Evolutionary conservation across 257 asterid genomes (phyloP).

Genomic region (Echium plantagineum): DNA sequence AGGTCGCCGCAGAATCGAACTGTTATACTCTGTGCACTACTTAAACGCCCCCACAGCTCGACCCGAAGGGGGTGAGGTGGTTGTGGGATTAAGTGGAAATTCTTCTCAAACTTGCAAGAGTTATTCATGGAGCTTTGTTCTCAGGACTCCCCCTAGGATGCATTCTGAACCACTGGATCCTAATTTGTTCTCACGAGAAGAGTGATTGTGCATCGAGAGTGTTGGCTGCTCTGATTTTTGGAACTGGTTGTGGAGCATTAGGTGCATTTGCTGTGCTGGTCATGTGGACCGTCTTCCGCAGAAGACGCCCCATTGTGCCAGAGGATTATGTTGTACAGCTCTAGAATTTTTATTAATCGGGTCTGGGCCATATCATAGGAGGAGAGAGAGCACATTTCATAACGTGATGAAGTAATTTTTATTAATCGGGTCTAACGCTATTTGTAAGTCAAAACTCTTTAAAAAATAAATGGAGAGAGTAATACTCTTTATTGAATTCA

Average conservation of each 20-base stretch:
- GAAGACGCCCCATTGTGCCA: conserved; percentile 38
- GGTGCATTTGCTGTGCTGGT: conserved; percentile 53
- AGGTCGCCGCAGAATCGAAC: too few relatives aligned
- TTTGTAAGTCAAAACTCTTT: too few relatives aligned
- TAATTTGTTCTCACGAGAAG: conserved; percentile 21
- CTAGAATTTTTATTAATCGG: too few relatives aligned
- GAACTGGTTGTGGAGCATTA: conserved; percentile 70
- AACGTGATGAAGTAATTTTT: too few relatives aligned
- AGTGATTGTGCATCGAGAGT: conserved; percentile 44
- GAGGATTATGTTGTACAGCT: conserved; percentile 58
- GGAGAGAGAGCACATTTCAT: too few relatives aligned
- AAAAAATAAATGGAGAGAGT: too few relatives aligned
- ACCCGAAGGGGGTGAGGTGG: conserved; percentile 19
- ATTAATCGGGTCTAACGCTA: too few relatives aligned
- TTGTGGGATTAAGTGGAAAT: conserved; percentile 54
- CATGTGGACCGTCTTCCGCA: conserved; percentile 42
- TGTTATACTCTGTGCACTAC: too few relatives aligned
- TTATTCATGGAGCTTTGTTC: conserved; percentile 5
- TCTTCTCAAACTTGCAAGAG: conserved; percentile 38
- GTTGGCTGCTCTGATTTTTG: conserved; percentile 48
- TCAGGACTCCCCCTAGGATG: too few relatives aligned
- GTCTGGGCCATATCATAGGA: too few relatives aligned
- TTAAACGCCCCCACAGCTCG: conserved; percentile 7
- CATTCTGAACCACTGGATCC: conserved; percentile 76
- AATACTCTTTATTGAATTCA: too few relatives aligned